Percentiles rank a stretch among this genome's conserved stretches.
phyloP scores from a whole-genome alignment of 148 eudicot species.

The Bassia scoparia region DNA sequence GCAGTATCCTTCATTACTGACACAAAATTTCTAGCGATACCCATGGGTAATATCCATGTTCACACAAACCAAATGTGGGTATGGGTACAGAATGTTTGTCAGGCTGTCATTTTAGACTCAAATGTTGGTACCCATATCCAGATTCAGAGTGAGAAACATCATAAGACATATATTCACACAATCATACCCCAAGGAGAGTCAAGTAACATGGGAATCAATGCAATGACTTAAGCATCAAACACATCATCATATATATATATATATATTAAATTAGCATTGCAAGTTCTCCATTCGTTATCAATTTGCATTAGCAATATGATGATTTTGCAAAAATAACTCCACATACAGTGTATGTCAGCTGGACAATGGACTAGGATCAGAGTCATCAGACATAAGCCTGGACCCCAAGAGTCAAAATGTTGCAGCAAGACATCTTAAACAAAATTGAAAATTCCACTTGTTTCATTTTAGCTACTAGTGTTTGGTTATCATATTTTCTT shows the following conservation, averaged over 20 bases:
- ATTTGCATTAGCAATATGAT: no score
- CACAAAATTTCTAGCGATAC: neutral
- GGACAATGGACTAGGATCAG: no score
- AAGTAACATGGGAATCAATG: no score
- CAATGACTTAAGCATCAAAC: neutral
- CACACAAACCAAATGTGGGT: neutral
- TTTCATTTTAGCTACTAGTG: neutral
- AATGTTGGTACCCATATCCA: neutral
- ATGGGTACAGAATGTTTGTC: neutral
- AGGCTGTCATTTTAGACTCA: neutral
- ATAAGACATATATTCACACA: no score
- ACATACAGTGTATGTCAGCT: neutral
- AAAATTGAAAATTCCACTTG: neutral
- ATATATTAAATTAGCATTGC: no score
- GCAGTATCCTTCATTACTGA: neutral
- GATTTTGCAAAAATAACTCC: neutral
- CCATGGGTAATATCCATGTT: no score
- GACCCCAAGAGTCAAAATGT: neutral
- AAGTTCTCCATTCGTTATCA: no score
- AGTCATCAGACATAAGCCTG: no score
- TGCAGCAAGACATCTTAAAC: neutral
- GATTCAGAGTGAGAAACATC: neutral
- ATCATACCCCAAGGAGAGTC: no score
- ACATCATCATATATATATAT: neutral
- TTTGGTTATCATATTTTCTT: neutral